Evolutionary conservation across 2,329 filamentous ascomycete species (phyloP), one percentile per base, ranked within the genome.

Genomic region (Penicillium sp.): DNA sequence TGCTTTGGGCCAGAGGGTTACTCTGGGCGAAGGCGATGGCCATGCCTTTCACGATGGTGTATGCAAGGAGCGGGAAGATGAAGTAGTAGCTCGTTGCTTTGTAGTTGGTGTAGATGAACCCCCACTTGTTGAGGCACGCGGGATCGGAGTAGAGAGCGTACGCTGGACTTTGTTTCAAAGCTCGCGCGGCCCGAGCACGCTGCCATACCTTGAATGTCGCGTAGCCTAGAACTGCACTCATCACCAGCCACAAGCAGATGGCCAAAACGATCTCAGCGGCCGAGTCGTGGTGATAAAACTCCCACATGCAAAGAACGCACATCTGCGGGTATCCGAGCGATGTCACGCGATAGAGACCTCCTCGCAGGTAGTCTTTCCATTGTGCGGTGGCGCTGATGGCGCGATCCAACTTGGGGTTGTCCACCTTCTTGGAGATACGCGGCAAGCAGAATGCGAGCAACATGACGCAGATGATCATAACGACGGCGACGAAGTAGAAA

Each of bases 81-180:
- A 92, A 96, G 78, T 92, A 96, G 80, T 95, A 96, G 33, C 90
- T 90, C 4, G 91, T 92, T 27, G 92, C 92, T 66, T 92, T 89
- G 81, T 95, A 96, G 73, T 95, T 92, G 31, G 96, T 90, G 68
- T 97, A 97, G 60, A 97, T 82, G 79, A 96, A 96, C 22, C 92
- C 92, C 92, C 92, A 96, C 75, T 96, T 95, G 82, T 96, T 96
- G 58, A 97, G 82, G 42, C 89, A 87, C 58, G 89, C 83, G 18
- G 91, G 91, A 65, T 97, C 92, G 4, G 92, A 96, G 76, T 95
- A 97, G 56, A 97, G 85, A 61, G 96, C 95, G 74, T 96, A 96
- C 22, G 92, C 92, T 25, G 92, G 90, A 75, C 95, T 96, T 74
- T 92, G 91, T 79, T 96, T 91, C 83, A 95, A 89, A 54, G 82